A percentile compares a stretch with the other conserved stretches of the same genome.
Evolutionary conservation across 768 basidiomycete species (phyloP).

Genomic region (Heimioporus sp.): DNA sequence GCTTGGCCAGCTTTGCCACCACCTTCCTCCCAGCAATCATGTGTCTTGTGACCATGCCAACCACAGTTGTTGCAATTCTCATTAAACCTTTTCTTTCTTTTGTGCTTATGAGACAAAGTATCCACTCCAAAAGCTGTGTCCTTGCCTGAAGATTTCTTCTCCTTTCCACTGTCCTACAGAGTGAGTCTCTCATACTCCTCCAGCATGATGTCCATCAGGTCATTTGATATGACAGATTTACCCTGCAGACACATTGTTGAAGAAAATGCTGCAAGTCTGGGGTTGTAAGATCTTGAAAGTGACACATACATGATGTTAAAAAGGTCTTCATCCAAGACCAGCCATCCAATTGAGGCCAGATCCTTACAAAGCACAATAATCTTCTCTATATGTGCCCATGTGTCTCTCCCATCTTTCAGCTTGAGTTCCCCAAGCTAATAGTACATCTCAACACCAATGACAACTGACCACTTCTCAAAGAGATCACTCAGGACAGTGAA

Average conservation of each 20-base stretch:
- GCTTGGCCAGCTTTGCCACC: conserved; percentile 1
- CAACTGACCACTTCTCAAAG: neutral
- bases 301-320: no score
- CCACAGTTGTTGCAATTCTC: conserved; percentile 3
- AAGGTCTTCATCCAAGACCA: conserved; percentile 31
- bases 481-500: neutral
- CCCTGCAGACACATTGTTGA: no score
- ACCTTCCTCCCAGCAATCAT: conserved; percentile 17
- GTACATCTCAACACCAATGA: neutral
- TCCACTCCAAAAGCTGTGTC: conserved; percentile 3
- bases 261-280: no score
- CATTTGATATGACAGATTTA: no score
- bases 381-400: conserved; percentile 31
- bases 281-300: no score
- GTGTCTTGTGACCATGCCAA: no score
- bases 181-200: conserved; percentile 17
- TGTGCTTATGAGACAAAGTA: neutral
- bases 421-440: conserved; percentile 1
- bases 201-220: conserved; percentile 3
- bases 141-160: neutral
- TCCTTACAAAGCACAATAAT: conserved; percentile 29
- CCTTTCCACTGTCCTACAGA: neutral
- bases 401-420: conserved; percentile 26
- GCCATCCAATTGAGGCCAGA: conserved; percentile 32
- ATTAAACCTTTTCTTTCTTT: neutral